phyloP scores from a whole-genome alignment of 164 flowering plant genomes.

The Magnolia sinica region DNA sequence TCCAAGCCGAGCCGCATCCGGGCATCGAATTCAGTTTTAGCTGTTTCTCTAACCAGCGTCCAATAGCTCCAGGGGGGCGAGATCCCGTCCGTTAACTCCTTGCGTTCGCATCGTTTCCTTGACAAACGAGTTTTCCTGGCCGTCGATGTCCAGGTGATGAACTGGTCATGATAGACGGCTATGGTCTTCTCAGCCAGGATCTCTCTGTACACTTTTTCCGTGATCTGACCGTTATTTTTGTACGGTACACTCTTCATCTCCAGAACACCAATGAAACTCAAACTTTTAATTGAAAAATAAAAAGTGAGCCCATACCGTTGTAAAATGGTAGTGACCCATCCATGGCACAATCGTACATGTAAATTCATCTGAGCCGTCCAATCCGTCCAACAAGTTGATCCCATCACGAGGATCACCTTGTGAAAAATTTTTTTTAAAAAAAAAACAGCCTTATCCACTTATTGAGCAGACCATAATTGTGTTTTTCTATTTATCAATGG shows the following conservation, averaged over 20 bases:
- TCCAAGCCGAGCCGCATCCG: constrained; percentile 35
- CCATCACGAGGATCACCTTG: too few relatives aligned
- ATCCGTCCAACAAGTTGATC: too few relatives aligned
- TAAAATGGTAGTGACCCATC: too few relatives aligned
- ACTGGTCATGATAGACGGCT: constrained; percentile 66
- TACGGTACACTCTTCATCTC: constrained; percentile 51
- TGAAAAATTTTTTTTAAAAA: too few relatives aligned
- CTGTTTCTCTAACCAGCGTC: constrained; percentile 44
- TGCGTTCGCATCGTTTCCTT: constrained; percentile 35
- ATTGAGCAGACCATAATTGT: too few relatives aligned
- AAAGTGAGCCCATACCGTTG: too few relatives aligned
- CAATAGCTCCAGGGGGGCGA: constrained; percentile 70
- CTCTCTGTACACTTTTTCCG: constrained; percentile 41
- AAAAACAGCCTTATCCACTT: too few relatives aligned
- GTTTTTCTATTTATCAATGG: too few relatives aligned
- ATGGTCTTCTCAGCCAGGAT: constrained; percentile 49
- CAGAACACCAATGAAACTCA: constrained; percentile 50
- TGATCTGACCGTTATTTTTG: constrained; percentile 36
- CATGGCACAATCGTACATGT: too few relatives aligned
- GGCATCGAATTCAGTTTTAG: constrained; percentile 49
- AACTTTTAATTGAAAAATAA: constrained; percentile 32
- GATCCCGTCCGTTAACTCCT: constrained; percentile 9
- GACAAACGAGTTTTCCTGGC: constrained; percentile 50
- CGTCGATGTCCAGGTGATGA: constrained; percentile 66
- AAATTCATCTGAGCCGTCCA: too few relatives aligned